These are phyloP conservation scores for Solanum hybrid DNA, from an alignment of 305 asterid species.

Conservation along the genomic window DNA sequence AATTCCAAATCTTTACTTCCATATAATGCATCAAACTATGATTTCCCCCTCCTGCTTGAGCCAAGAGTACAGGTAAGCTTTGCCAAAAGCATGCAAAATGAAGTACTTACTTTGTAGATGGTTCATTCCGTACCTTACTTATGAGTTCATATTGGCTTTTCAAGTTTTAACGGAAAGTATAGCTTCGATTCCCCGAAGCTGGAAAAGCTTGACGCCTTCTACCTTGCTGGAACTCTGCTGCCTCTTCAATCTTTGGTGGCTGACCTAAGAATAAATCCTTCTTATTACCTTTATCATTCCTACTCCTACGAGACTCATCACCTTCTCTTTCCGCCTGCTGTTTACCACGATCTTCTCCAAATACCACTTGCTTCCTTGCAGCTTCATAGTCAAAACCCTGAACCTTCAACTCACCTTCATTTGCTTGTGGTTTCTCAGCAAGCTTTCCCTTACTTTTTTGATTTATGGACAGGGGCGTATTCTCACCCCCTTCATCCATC, in stretches of 20 bases:
- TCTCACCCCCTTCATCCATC: conserved; percentile 39
- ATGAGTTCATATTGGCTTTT: neutral
- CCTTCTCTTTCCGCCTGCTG: conserved; percentile 6
- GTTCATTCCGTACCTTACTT: neutral
- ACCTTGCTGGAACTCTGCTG: conserved; percentile 47
- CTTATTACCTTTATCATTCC: conserved; percentile 23
- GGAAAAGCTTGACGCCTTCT: conserved; percentile 93
- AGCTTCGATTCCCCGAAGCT: conserved; percentile 84
- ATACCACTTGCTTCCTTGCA: conserved; percentile 47
- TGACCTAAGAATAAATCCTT: conserved; percentile 17
- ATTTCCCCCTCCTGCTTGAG: neutral
- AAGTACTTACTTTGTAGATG: neutral
- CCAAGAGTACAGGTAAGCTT: neutral
- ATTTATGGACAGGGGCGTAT: conserved; percentile 42
- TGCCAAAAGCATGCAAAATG: neutral
- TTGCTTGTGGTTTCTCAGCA: conserved; percentile 24
- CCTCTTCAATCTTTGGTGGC: conserved; percentile 30
- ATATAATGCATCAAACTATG: neutral
- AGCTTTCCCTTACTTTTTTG: conserved; percentile 14
- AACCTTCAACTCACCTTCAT: conserved; percentile 23
- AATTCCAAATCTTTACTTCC: neutral
- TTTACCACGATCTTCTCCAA: conserved; percentile 32
- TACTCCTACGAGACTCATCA: conserved; percentile 17
- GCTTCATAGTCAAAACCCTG: conserved; percentile 75
- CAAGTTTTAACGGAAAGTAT: conserved; percentile 47